Conservation (phyloP, 2,329 filamentous ascomycete genomes). For the Coniochaeta sp. region DNA sequence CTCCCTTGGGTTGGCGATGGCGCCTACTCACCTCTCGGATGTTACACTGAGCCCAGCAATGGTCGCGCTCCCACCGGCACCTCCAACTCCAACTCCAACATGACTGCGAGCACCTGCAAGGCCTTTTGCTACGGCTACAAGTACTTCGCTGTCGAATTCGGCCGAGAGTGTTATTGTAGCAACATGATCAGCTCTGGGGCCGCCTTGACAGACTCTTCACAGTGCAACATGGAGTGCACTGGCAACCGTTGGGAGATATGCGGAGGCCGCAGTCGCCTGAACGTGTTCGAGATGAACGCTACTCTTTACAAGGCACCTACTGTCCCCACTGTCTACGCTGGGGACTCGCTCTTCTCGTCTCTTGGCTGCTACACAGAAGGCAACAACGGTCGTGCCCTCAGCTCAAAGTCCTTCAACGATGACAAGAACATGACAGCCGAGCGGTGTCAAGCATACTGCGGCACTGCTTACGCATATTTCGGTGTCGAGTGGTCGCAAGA, state of each 20-base stretch:
- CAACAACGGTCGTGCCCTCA: constrained; percentile 10
- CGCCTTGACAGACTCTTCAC: constrained; percentile 2
- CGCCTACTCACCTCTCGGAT: constrained; percentile 10
- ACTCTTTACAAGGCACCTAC: constrained; percentile 11
- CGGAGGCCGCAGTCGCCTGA: constrained; percentile 11
- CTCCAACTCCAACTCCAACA: constrained; percentile 6
- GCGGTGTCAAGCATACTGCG: constrained; percentile 12
- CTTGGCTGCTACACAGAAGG: constrained; percentile 14
- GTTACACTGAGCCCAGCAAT: constrained; percentile 11
- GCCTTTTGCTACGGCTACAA: constrained; percentile 11
- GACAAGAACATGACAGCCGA: constrained; percentile 10
- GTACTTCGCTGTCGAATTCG: constrained; percentile 4
- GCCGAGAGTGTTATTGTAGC: constrained; percentile 8
- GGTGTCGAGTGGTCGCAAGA: constrained; percentile 14
- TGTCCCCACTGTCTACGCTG: constrained; percentile 6
- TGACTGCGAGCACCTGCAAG: constrained; percentile 10
- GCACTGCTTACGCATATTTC: constrained; percentile 12
- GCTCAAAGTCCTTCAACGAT: constrained; percentile 4
- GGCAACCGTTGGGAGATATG: constrained; percentile 11
- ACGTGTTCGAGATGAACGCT: constrained; percentile 11
- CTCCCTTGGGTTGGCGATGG: constrained; percentile 13
- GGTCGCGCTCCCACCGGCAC: constrained; percentile 7
- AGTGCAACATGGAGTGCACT: constrained; percentile 12
- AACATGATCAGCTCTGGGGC: constrained; percentile 5
- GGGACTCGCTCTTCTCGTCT: constrained; percentile 8